Evolutionary conservation across 805 yeast genomes (phyloP).

Genomic region (Yarrowia sp.): DNA sequence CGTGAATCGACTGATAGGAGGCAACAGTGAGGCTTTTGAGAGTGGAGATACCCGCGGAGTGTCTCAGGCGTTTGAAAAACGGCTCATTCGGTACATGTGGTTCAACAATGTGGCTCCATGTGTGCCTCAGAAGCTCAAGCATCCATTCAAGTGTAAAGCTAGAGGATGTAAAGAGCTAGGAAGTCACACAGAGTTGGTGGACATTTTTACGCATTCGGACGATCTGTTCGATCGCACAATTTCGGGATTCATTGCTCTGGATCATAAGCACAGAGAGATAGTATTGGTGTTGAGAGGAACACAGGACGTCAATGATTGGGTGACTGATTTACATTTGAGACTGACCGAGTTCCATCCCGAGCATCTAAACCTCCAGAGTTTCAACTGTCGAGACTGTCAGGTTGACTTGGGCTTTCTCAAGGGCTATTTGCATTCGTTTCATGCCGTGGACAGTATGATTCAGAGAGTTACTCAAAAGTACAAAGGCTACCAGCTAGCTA

Average conservation of each 20-base stretch:
- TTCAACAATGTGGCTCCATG: slow-evolving; percentile 19
- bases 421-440: neutral
- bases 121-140: neutral
- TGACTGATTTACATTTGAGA: neutral
- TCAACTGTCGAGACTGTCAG: neutral
- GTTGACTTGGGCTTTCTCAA: slow-evolving; percentile 1
- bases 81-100: slow-evolving; percentile 10
- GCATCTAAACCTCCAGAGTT: neutral
- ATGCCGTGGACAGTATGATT: neutral
- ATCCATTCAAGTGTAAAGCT: slow-evolving; percentile 6
- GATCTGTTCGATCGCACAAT: neutral
- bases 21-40: slow-evolving; percentile 3
- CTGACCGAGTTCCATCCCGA: neutral
- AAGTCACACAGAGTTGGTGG: neutral
- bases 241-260: slow-evolving; percentile 13
- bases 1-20: neutral
- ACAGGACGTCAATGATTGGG: slow-evolving; percentile 8
- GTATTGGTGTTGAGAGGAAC: neutral
- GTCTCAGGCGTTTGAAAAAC: neutral
- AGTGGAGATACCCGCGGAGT: neutral
- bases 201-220: slow-evolving; percentile 1
- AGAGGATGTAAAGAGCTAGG: slow-evolving; percentile 7
- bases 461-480: neutral
- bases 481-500: neutral
- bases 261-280: neutral